These are phyloP conservation scores for Rhizomucor pusillus DNA, from an alignment of 371 early-diverging fungal genomes.

Conservation along the genomic window DNA sequence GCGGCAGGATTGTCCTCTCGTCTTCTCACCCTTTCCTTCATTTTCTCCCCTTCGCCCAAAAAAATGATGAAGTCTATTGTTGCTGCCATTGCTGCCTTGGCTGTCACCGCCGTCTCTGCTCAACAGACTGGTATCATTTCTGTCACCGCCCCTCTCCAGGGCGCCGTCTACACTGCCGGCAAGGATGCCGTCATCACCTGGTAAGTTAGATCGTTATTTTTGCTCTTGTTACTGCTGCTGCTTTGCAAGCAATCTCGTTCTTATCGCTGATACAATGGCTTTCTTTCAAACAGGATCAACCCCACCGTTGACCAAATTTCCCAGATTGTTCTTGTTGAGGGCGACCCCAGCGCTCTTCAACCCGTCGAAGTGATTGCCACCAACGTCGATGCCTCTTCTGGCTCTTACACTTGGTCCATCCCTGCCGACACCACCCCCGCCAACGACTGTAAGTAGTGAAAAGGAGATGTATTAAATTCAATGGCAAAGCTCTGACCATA, in stretches of 20 bases:
- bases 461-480: neutral
- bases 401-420: conserved; percentile 37
- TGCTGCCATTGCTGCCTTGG: conserved; percentile 35
- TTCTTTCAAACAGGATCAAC: conserved; percentile 13
- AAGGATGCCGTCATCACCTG: conserved; percentile 31
- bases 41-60: neutral
- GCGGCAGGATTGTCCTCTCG: neutral
- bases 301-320: conserved; percentile 29
- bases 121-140: conserved; percentile 24
- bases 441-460: conserved; percentile 38
- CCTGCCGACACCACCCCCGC: conserved; percentile 31
- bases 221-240: neutral
- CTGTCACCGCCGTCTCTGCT: conserved; percentile 31
- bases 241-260: neutral
- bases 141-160: conserved; percentile 32
- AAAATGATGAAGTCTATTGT: conserved; percentile 24
- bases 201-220: conserved; percentile 13
- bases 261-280: neutral
- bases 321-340: conserved; percentile 36
- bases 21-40: conserved; percentile 1
- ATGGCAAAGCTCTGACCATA: neutral
- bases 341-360: conserved; percentile 20
- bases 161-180: conserved; percentile 38
- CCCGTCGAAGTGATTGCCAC: conserved; percentile 17
- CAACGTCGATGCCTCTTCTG: conserved; percentile 29